Evolutionary conservation across 2,329 filamentous ascomycete species (phyloP).

Genomic region (Epichloe brachyelytri): DNA sequence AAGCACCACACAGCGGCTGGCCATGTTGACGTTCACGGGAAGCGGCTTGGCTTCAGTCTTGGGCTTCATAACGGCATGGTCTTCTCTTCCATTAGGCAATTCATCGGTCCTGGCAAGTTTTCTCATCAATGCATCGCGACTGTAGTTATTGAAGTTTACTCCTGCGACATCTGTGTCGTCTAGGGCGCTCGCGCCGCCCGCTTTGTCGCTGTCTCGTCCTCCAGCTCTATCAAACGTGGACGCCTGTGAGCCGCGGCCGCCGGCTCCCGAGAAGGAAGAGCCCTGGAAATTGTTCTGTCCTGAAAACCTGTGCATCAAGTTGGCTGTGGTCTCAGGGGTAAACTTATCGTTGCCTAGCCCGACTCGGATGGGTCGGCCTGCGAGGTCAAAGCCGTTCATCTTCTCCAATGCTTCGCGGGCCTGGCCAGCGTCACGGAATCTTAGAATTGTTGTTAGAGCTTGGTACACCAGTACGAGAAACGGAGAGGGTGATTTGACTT

Average conservation of each 20-base stretch:
- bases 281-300: conserved; percentile 74
- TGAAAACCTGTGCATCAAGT: conserved; percentile 83
- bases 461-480: not conserved
- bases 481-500: conserved; percentile 27
- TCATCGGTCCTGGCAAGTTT: conserved; percentile 96
- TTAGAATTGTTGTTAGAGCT: conserved; percentile 20
- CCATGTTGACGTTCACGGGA: conserved; percentile 79
- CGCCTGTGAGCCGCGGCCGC: conserved; percentile 72
- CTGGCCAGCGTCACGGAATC: conserved; percentile 79
- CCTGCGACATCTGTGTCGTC: conserved; percentile 96
- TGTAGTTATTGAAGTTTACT: conserved; percentile 99
- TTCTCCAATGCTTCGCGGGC: conserved; percentile 93
- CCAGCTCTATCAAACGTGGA: conserved; percentile 86
- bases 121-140: conserved; percentile 94
- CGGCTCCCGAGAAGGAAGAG: conserved; percentile 81
- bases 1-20: conserved; percentile 84
- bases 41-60: conserved; percentile 68
- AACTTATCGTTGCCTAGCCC: conserved; percentile 99
- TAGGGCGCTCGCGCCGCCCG: conserved; percentile 80
- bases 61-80: conserved; percentile 61
- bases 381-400: conserved; percentile 98
- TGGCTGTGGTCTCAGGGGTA: conserved; percentile 90
- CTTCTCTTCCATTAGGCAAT: conserved; percentile 48
- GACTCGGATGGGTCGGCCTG: conserved; percentile 92
- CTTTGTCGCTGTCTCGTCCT: conserved; percentile 79